Evolutionary conservation across 2,329 filamentous ascomycete genomes (phyloP).

Genomic region (Colletotrichum navitas): DNA sequence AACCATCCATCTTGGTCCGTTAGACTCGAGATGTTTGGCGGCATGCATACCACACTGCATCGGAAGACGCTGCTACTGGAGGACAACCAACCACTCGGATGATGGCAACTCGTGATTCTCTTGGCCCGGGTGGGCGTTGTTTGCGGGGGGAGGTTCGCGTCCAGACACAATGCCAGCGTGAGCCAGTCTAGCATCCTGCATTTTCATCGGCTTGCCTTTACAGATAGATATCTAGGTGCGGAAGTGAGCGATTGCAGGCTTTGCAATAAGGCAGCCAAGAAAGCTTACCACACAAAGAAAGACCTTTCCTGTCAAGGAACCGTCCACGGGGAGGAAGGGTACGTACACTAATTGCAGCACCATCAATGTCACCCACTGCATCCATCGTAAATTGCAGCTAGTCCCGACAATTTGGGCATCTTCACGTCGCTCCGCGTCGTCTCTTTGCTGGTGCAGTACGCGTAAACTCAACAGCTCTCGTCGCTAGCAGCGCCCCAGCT

Average conservation of each 20-base stretch:
- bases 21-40: slow-evolving; percentile 21
- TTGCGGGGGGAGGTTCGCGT: slow-evolving; percentile 27
- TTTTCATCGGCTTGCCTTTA: slow-evolving; percentile 1
- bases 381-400: slow-evolving; percentile 5
- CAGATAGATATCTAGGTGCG: not conserved
- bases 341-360: not conserved
- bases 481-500: not conserved
- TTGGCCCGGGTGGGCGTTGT: not conserved
- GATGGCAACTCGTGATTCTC: not conserved
- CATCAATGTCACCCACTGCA: slow-evolving; percentile 1
- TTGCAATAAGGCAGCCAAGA: not conserved
- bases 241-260: not conserved
- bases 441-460: not conserved
- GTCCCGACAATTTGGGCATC: not conserved
- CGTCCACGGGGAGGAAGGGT: not conserved
- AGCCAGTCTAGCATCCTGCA: not conserved
- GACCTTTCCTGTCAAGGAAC: slow-evolving; percentile 3
- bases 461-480: not conserved
- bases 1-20: slow-evolving; percentile 18
- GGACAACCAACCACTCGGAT: slow-evolving; percentile 9
- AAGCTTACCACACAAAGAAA: slow-evolving; percentile 22
- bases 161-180: not conserved
- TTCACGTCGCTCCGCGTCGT: not conserved
- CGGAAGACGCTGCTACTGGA: slow-evolving; percentile 16
- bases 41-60: slow-evolving; percentile 34